Evolutionary conservation across 345 rosid species (phyloP).

Genomic region (Ceriops tagal): DNA sequence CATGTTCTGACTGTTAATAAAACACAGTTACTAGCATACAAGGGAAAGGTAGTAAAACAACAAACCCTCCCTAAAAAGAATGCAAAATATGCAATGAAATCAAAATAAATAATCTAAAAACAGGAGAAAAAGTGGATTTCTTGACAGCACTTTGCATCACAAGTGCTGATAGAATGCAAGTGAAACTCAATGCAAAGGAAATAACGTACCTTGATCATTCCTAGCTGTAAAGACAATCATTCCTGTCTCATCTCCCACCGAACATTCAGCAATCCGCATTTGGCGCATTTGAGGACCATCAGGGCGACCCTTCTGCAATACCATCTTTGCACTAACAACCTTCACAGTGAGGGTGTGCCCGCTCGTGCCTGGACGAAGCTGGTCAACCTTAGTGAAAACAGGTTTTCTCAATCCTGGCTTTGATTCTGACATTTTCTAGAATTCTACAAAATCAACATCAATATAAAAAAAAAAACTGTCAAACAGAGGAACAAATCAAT

Average conservation of each 20-base stretch:
- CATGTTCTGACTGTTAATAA: not conserved
- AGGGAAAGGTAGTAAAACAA: too few relatives aligned
- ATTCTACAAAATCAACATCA: not conserved
- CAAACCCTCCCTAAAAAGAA: too few relatives aligned
- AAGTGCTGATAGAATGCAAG: not conserved
- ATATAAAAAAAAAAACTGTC: not conserved
- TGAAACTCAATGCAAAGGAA: not conserved
- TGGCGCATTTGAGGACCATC: constrained; percentile 74
- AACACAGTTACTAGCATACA: too few relatives aligned
- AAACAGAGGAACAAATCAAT: not conserved
- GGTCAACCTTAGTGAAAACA: constrained; percentile 75
- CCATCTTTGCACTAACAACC: constrained; percentile 69
- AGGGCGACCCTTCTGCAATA: constrained; percentile 70
- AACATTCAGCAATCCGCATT: constrained; percentile 71
- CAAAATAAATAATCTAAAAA: too few relatives aligned
- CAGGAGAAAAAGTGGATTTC: too few relatives aligned
- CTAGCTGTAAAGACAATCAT: constrained; percentile 80
- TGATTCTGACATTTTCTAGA: constrained; percentile 62
- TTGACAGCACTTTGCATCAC: not conserved
- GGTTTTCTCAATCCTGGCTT: constrained; percentile 73
- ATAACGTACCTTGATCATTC: constrained; percentile 73
- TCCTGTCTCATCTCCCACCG: constrained; percentile 95
- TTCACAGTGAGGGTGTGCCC: constrained; percentile 84
- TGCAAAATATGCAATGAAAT: too few relatives aligned
- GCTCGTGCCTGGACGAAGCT: constrained; percentile 78